Conservation (phyloP, 352 stramenopile species). For the Elongisporangium anandrum region DNA sequence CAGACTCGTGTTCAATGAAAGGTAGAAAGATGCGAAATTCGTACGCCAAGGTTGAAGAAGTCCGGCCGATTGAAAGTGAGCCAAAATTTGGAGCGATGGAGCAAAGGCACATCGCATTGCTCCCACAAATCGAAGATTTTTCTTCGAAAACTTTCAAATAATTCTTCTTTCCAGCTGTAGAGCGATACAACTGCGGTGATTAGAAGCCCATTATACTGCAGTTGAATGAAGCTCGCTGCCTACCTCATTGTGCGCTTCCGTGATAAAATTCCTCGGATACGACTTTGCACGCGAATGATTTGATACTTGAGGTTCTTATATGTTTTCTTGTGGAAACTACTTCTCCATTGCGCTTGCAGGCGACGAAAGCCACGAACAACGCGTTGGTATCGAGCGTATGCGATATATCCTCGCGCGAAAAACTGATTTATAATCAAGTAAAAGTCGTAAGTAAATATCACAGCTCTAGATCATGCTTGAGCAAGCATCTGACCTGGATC, state of each 20-base stretch:
- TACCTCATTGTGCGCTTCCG: conserved; percentile 54
- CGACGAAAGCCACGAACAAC: conserved; percentile 41
- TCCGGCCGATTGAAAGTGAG: conserved; percentile 65
- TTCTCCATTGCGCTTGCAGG: conserved; percentile 63
- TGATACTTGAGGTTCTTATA: conserved; percentile 61
- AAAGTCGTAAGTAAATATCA: neutral
- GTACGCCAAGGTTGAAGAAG: conserved; percentile 74
- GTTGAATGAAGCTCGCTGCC: neutral
- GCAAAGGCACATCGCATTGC: conserved; percentile 52
- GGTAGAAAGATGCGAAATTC: conserved; percentile 3
- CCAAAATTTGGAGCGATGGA: conserved; percentile 83
- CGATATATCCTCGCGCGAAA: conserved; percentile 40
- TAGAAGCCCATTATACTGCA: neutral
- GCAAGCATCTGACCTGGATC: conserved; percentile 17
- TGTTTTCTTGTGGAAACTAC: conserved; percentile 53
- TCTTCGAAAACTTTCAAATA: conserved; percentile 47
- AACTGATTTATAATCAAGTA: conserved; percentile 18
- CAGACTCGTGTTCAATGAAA: neutral
- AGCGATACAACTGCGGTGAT: neutral
- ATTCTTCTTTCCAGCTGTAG: conserved; percentile 49
- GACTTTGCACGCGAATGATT: conserved; percentile 62
- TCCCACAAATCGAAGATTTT: conserved; percentile 74
- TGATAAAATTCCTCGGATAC: conserved; percentile 53
- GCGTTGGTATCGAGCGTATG: conserved; percentile 38
- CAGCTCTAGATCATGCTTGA: neutral